A percentile compares a stretch with the other conserved stretches of the same genome.
These are phyloP conservation scores for Trichoderma polysporum DNA, from an alignment of 2,329 filamentous ascomycete species.

Conservation along the genomic window DNA sequence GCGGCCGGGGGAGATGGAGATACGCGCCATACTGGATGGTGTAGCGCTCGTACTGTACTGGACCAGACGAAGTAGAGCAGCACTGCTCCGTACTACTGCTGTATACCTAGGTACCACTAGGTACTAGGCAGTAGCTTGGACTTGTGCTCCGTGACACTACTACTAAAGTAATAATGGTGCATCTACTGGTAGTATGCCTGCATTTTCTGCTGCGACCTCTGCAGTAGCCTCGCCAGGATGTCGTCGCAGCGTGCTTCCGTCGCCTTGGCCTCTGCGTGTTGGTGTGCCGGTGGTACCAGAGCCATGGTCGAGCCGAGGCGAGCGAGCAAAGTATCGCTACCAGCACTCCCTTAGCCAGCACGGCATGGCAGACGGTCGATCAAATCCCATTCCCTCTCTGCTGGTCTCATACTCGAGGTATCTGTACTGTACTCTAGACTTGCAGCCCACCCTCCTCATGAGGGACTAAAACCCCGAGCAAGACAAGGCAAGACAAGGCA, in stretches of 20 bases:
- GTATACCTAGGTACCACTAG: background rate
- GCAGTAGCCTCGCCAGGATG: background rate
- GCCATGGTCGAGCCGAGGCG: background rate
- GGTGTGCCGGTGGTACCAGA: background rate
- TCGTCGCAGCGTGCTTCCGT: background rate
- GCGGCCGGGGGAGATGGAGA: background rate
- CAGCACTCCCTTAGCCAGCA: background rate
- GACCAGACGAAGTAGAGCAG: background rate
- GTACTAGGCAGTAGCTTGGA: background rate
- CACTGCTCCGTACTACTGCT: too few relatives aligned
- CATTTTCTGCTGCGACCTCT: background rate
- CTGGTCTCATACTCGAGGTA: too few relatives aligned
- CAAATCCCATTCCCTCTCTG: background rate
- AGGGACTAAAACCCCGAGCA: background rate
- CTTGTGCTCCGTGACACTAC: too few relatives aligned
- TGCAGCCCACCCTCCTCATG: too few relatives aligned
- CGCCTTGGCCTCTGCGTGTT: background rate
- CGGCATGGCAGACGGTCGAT: background rate
- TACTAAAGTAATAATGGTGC: too few relatives aligned
- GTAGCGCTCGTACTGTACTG: constrained; percentile 7
- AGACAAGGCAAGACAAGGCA: background rate
- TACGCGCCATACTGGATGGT: constrained; percentile 11
- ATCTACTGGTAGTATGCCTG: too few relatives aligned
- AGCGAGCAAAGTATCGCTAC: background rate
- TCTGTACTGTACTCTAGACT: background rate